phyloP scores from a whole-genome alignment of 176 grass and related monocot species.

The Rhynchospora tenuis region DNA sequence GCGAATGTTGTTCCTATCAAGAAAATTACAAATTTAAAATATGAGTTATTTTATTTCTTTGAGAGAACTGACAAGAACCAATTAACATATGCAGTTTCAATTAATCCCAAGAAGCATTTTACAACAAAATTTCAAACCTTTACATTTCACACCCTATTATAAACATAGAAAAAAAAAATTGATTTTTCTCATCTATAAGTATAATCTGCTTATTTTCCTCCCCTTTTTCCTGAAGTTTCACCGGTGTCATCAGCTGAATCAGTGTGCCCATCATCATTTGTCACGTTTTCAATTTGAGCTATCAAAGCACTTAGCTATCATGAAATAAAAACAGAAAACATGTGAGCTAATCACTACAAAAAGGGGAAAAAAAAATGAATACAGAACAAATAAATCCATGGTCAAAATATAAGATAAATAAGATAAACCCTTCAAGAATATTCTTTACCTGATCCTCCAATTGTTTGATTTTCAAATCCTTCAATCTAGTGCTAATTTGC shows the following conservation, averaged over 20 bases:
- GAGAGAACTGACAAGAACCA: background rate
- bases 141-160: background rate
- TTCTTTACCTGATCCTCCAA: constrained; percentile 76
- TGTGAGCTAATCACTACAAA: background rate
- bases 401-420: constrained; percentile 8
- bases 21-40: no score
- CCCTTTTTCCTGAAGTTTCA: constrained; percentile 18
- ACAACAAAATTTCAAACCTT: background rate
- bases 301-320: constrained; percentile 66
- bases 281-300: constrained; percentile 40
- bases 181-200: background rate
- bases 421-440: background rate
- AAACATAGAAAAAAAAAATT: background rate
- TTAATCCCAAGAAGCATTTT: background rate
- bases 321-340: background rate
- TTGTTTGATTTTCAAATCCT: constrained; percentile 63
- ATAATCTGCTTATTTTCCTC: background rate
- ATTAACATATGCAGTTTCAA: background rate
- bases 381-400: constrained; percentile 1
- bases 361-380: background rate
- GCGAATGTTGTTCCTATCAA: no score
- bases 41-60: no score
- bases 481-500: constrained; percentile 46
- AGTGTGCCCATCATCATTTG: constrained; percentile 22
- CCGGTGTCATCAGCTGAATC: constrained; percentile 15